Percentiles rank a stretch among this genome's conserved stretches.
phyloP scores from a whole-genome alignment of 331 rosid genomes.

The Malus hybrid region DNA sequence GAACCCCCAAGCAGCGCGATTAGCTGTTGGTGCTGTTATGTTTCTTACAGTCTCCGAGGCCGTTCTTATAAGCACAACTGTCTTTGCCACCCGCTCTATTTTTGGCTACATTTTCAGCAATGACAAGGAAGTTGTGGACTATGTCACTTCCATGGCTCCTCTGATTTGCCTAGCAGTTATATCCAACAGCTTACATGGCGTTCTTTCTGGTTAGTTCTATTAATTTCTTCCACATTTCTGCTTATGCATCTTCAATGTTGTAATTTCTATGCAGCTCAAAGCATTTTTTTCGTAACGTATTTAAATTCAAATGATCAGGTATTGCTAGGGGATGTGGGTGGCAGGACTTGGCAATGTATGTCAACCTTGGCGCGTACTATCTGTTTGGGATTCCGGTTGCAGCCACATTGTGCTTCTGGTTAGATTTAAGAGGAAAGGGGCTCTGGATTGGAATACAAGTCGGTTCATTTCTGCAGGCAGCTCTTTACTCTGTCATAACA shows the following conservation, averaged over 20 bases:
- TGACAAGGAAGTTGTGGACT: constrained; percentile 35
- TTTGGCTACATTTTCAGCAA: constrained; percentile 34
- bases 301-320: constrained; percentile 30
- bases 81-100: constrained; percentile 23
- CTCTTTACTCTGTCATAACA: constrained; percentile 35
- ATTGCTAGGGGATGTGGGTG: constrained; percentile 75
- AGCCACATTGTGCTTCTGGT: constrained; percentile 48
- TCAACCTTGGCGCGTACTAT: constrained; percentile 71
- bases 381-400: constrained; percentile 56
- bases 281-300: background rate
- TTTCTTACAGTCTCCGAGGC: constrained; percentile 15
- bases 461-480: constrained; percentile 51
- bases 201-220: constrained; percentile 22
- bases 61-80: constrained; percentile 15
- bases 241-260: background rate
- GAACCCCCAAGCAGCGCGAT: constrained; percentile 28
- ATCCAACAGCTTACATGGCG: constrained; percentile 21
- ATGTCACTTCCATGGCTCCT: constrained; percentile 39
- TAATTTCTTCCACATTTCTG: background rate
- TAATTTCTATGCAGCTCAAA: background rate
- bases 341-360: constrained; percentile 65
- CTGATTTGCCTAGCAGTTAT: constrained; percentile 23
- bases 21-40: constrained; percentile 20
- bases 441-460: constrained; percentile 61
- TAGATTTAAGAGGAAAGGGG: constrained; percentile 48